These are phyloP conservation scores for Alternaria sp. DNA, from an alignment of 2,329 filamentous ascomycete species.

Conservation along the genomic window DNA sequence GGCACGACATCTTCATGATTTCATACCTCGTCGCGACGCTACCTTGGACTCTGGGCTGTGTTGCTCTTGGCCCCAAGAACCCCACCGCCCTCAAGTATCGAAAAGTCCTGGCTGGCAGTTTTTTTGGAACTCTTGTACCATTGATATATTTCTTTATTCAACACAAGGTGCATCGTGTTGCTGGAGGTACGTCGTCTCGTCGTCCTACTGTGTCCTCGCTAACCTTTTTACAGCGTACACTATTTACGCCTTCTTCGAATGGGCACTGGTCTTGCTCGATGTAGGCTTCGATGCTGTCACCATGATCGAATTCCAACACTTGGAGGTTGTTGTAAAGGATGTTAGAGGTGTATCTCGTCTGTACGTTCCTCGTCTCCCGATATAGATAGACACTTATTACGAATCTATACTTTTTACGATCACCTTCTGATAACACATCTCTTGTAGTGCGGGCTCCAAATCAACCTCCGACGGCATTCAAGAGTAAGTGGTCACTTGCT, in stretches of 20 bases:
- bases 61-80: slow-evolving; percentile 87
- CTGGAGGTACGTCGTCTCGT: slow-evolving; percentile 75
- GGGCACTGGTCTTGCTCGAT: slow-evolving; percentile 92
- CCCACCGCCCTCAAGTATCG: slow-evolving; percentile 83
- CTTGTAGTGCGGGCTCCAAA: slow-evolving; percentile 59
- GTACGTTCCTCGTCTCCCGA: slow-evolving; percentile 97
- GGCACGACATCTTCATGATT: slow-evolving; percentile 99
- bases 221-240: slow-evolving; percentile 77
- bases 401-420: slow-evolving; percentile 48
- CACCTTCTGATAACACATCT: slow-evolving; percentile 48
- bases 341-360: slow-evolving; percentile 91
- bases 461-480: slow-evolving; percentile 56
- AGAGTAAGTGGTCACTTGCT: slow-evolving; percentile 66
- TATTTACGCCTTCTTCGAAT: slow-evolving; percentile 97
- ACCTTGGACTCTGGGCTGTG: slow-evolving; percentile 92
- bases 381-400: slow-evolving; percentile 67
- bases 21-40: slow-evolving; percentile 93
- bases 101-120: slow-evolving; percentile 81
- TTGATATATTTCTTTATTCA: slow-evolving; percentile 98
- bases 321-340: slow-evolving; percentile 89
- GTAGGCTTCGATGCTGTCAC: slow-evolving; percentile 97
- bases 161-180: slow-evolving; percentile 93
- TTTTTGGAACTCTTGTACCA: slow-evolving; percentile 90
- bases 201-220: slow-evolving; percentile 22
- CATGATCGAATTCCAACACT: slow-evolving; percentile 85